Conservation (phyloP, 2,329 filamentous ascomycete genomes). For the Ophiostoma sp. region DNA sequence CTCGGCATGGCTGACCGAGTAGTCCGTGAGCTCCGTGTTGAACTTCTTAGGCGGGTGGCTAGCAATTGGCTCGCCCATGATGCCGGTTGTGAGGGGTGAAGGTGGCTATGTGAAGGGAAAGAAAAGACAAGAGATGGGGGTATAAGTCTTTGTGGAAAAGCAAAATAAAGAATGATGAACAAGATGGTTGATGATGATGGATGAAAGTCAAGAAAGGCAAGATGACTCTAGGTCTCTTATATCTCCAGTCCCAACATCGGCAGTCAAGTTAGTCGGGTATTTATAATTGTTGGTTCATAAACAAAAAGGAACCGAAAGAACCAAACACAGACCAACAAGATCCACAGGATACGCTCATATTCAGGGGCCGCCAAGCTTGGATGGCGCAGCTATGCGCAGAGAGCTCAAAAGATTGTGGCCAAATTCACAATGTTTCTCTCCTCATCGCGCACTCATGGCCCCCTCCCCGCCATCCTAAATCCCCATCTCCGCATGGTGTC, state of each 20-base stretch:
- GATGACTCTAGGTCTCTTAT: background rate
- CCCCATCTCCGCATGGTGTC: background rate
- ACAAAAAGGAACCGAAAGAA: background rate
- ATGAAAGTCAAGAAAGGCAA: background rate
- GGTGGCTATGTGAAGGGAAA: background rate
- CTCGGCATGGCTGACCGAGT: constrained; percentile 36
- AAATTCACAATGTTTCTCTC: background rate
- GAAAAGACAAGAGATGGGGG: background rate
- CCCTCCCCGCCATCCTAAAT: background rate
- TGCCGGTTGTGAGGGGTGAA: constrained; percentile 5
- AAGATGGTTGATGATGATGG: background rate
- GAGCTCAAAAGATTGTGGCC: background rate
- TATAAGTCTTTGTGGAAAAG: background rate
- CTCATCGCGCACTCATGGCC: background rate
- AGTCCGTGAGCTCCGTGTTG: constrained; percentile 45
- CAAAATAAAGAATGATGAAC: background rate
- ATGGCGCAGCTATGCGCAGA: background rate
- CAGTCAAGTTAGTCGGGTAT: background rate
- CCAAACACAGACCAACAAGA: background rate
- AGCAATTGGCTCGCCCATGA: constrained; percentile 31
- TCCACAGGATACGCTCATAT: background rate
- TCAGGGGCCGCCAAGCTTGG: background rate
- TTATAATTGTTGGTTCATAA: background rate
- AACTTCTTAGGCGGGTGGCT: constrained; percentile 38
- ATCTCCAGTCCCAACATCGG: background rate